These are phyloP conservation scores for Biscogniauxia sp. DNA, from an alignment of 2,329 filamentous ascomycete genomes.

Conservation along the genomic window DNA sequence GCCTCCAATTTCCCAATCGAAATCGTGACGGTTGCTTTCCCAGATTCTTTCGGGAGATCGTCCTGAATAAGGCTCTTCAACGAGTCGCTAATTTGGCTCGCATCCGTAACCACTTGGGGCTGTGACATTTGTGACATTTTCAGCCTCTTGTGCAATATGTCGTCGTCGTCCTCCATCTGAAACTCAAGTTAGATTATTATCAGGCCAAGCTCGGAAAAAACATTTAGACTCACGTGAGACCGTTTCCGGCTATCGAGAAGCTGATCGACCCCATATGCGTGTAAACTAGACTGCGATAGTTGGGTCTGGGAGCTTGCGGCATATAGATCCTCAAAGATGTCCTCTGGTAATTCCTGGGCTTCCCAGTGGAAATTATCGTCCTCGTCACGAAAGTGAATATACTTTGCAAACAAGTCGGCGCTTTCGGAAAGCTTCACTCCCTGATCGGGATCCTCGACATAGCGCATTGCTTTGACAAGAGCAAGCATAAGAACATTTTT, in stretches of 20 bases:
- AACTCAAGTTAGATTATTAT: slow-evolving; percentile 18
- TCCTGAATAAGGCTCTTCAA: slow-evolving; percentile 31
- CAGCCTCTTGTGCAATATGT: slow-evolving; percentile 31
- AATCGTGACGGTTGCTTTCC: slow-evolving; percentile 29
- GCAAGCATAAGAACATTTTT: slow-evolving; percentile 43
- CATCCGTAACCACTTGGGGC: slow-evolving; percentile 23
- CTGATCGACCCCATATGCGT: slow-evolving; percentile 17
- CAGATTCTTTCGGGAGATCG: slow-evolving; percentile 13
- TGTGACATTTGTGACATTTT: slow-evolving; percentile 31
- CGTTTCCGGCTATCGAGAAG: slow-evolving; percentile 41
- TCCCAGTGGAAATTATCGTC: slow-evolving; percentile 43
- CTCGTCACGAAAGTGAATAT: slow-evolving; percentile 39
- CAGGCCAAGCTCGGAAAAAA: background rate
- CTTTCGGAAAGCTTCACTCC: slow-evolving; percentile 45
- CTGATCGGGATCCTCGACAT: slow-evolving; percentile 40
- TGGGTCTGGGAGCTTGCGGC: slow-evolving; percentile 34
- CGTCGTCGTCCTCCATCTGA: slow-evolving; percentile 35
- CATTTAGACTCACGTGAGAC: slow-evolving; percentile 42
- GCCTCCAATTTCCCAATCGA: slow-evolving; percentile 32
- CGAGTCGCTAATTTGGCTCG: slow-evolving; percentile 30
- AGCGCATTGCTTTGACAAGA: slow-evolving; percentile 30
- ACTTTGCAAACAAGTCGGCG: slow-evolving; percentile 46
- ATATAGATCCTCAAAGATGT: slow-evolving; percentile 48
- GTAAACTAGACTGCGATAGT: slow-evolving; percentile 30
- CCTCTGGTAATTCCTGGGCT: slow-evolving; percentile 45